Conservation (phyloP, 2,329 filamentous ascomycete species). For the Zarea fungicola region DNA sequence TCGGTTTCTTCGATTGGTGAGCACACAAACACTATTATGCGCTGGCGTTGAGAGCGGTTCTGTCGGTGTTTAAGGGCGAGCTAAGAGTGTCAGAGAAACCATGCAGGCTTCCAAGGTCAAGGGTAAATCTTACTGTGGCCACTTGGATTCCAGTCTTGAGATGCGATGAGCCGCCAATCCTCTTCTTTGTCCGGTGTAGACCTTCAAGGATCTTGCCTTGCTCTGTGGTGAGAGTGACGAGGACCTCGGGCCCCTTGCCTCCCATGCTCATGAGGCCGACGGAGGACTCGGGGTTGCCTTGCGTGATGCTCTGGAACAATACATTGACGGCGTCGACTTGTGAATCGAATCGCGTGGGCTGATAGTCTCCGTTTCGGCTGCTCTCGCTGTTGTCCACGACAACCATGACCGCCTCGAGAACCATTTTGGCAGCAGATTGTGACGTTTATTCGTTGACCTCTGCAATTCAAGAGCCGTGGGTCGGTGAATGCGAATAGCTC, state of each 20-base stretch:
- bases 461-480: background rate
- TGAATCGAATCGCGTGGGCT: conserved; percentile 91
- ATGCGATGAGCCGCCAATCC: conserved; percentile 85
- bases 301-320: conserved; percentile 92
- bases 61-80: conserved; percentile 95
- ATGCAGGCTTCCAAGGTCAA: no score
- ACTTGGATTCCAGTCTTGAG: conserved; percentile 93
- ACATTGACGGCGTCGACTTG: conserved; percentile 93
- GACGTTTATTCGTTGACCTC: conserved; percentile 1
- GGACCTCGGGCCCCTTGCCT: conserved; percentile 91
- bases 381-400: conserved; percentile 99
- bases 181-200: conserved; percentile 79
- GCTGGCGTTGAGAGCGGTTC: conserved; percentile 94
- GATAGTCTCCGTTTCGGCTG: conserved; percentile 90
- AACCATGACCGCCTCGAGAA: conserved; percentile 98
- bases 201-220: conserved; percentile 93
- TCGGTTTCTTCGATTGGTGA: conserved; percentile 86
- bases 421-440: conserved; percentile 65
- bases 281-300: conserved; percentile 92
- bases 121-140: conserved; percentile 64
- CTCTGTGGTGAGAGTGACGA: conserved; percentile 93
- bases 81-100: conserved; percentile 73
- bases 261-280: conserved; percentile 99
- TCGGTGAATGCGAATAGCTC: background rate
- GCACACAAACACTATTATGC: conserved; percentile 96